Evolutionary conservation across 352 stramenopile genomes (phyloP).

Genomic region (Phytophthora lateralis): DNA sequence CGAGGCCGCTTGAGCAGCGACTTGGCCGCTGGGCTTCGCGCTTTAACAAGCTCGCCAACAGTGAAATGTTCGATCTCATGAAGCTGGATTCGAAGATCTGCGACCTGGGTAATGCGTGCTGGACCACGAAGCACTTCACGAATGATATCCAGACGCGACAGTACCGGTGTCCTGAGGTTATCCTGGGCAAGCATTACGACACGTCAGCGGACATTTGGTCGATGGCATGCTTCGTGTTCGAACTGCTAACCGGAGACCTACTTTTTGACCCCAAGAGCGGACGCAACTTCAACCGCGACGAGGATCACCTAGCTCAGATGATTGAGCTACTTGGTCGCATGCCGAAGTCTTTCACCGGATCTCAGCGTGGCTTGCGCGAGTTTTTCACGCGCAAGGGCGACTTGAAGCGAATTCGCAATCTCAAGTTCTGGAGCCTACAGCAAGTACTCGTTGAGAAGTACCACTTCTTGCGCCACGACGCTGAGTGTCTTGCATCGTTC

Average conservation of each 20-base stretch:
- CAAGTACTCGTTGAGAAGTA: slow-evolving; percentile 98
- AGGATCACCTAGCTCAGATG: slow-evolving; percentile 99
- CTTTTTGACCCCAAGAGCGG: slow-evolving; percentile 98
- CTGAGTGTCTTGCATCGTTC: slow-evolving; percentile 92
- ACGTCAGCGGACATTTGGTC: slow-evolving; percentile 99
- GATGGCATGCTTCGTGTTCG: slow-evolving; percentile 99
- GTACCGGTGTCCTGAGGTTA: slow-evolving; percentile 98
- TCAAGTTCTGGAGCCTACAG: slow-evolving; percentile 98
- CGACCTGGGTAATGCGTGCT: slow-evolving; percentile 99
- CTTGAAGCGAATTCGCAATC: slow-evolving; percentile 97
- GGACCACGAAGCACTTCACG: slow-evolving; percentile 99
- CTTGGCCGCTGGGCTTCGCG: slow-evolving; percentile 49
- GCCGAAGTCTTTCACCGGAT: slow-evolving; percentile 91
- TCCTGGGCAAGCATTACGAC: slow-evolving; percentile 97
- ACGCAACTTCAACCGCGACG: slow-evolving; percentile 84
- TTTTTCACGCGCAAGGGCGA: slow-evolving; percentile 98
- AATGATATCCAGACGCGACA: slow-evolving; percentile 99
- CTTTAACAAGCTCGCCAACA: slow-evolving; percentile 40
- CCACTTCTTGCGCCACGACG: slow-evolving; percentile 88
- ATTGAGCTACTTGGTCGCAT: slow-evolving; percentile 98
- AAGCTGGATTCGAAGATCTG: slow-evolving; percentile 90
- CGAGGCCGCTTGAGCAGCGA: slow-evolving; percentile 38
- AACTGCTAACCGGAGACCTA: slow-evolving; percentile 99
- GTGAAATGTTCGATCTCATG: slow-evolving; percentile 63
- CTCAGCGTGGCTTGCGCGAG: slow-evolving; percentile 86